phyloP scores from a whole-genome alignment of 2,329 filamentous ascomycete species.

The Setomelanomma holmii region DNA sequence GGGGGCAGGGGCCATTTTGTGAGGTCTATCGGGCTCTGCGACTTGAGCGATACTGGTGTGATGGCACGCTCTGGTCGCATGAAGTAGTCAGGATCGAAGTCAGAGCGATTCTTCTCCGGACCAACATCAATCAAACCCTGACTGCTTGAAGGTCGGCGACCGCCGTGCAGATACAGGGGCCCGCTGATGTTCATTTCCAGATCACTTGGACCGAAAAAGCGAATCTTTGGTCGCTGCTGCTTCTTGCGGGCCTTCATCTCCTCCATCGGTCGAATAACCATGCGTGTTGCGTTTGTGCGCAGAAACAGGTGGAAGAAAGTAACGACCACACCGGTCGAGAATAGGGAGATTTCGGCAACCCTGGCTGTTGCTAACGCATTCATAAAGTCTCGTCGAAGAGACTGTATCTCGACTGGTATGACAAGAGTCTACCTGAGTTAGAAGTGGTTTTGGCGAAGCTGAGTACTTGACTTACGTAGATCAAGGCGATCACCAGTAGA shows the following conservation, averaged over 20 bases:
- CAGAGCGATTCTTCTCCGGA: conserved; percentile 46
- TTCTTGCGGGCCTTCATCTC: conserved; percentile 49
- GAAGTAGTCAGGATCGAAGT: conserved; percentile 45
- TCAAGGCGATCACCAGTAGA: conserved; percentile 62
- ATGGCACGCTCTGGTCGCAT: conserved; percentile 38
- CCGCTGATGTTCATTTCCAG: conserved; percentile 52
- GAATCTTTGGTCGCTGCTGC: conserved; percentile 58
- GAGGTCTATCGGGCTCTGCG: conserved; percentile 38
- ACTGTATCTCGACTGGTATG: conserved; percentile 68
- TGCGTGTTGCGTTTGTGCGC: conserved; percentile 66
- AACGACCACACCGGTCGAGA: conserved; percentile 70
- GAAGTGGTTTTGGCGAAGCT: neutral
- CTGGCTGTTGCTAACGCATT: conserved; percentile 63
- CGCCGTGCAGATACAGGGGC: conserved; percentile 43
- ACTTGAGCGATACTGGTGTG: conserved; percentile 37
- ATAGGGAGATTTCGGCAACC: conserved; percentile 70
- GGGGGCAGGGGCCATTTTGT: conserved; percentile 48
- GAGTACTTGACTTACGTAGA: conserved; percentile 58
- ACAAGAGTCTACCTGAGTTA: conserved; percentile 57
- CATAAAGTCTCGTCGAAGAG: conserved; percentile 53
- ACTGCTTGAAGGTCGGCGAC: conserved; percentile 41
- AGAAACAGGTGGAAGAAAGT: conserved; percentile 72
- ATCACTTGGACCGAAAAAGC: conserved; percentile 55
- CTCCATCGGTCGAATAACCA: conserved; percentile 60
- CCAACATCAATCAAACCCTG: conserved; percentile 47